Evolutionary conservation across 768 basidiomycete genomes (phyloP).

Genomic region (Agrocybe pediades): DNA sequence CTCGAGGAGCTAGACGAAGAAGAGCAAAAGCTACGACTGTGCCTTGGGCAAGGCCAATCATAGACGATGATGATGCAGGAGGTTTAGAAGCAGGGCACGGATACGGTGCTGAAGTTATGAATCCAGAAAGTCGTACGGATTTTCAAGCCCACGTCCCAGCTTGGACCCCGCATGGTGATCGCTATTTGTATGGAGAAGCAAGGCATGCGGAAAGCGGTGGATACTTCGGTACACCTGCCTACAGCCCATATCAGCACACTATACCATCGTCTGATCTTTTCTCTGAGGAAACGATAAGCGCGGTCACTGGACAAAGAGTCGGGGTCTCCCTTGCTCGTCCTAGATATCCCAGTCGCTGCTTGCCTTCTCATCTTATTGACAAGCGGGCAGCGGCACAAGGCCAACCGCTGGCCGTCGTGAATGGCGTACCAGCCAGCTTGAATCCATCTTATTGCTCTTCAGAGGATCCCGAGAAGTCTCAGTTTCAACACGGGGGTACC

Average conservation of each 20-base stretch:
- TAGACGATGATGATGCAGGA: constrained; percentile 17
- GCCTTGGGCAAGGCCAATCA: constrained; percentile 33
- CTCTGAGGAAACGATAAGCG: constrained; percentile 22
- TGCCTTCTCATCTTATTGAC: constrained; percentile 32
- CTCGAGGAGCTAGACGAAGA: constrained; percentile 32
- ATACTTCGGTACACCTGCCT: constrained; percentile 21
- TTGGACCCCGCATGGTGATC: constrained; percentile 40
- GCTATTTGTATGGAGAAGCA: constrained; percentile 45
- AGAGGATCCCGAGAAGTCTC: background rate
- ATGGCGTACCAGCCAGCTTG: constrained; percentile 1
- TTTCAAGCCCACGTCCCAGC: constrained; percentile 26
- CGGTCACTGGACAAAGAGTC: constrained; percentile 18
- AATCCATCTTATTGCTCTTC: background rate
- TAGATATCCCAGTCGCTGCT: constrained; percentile 19
- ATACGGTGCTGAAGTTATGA: constrained; percentile 21
- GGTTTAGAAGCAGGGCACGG: constrained; percentile 22
- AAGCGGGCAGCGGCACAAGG: constrained; percentile 17
- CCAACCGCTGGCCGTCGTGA: constrained; percentile 1
- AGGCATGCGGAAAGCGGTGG: constrained; percentile 30
- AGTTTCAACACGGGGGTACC: background rate
- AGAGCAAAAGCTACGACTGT: constrained; percentile 35
- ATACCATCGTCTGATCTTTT: constrained; percentile 23
- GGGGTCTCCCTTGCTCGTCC: constrained; percentile 8
- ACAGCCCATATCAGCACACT: constrained; percentile 20
- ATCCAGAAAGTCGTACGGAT: constrained; percentile 26